Evolutionary conservation across 1,284 basidiomycete species (phyloP).

Genomic region (Sanghuangporus weigelae): DNA sequence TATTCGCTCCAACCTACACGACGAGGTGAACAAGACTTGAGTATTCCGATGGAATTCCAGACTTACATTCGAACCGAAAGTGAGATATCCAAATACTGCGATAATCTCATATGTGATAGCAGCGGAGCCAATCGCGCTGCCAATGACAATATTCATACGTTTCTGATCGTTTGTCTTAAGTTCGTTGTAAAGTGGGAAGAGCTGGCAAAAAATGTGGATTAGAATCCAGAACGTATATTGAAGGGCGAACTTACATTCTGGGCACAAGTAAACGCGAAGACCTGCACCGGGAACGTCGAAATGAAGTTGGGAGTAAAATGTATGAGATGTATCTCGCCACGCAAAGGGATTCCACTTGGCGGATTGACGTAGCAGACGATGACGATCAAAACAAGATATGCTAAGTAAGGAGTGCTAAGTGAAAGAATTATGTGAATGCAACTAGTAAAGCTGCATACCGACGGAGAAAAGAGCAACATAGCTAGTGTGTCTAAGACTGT

Average conservation of each 20-base stretch:
- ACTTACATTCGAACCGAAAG: conserved; percentile 81
- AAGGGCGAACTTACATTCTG: conserved; percentile 65
- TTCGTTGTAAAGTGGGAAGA: conserved; percentile 95
- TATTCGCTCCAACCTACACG: conserved; percentile 79
- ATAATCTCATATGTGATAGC: conserved; percentile 79
- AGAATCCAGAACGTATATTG: not conserved
- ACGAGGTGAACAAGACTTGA: conserved; percentile 1
- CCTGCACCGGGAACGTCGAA: conserved; percentile 89
- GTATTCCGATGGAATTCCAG: not conserved
- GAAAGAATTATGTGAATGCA: not conserved
- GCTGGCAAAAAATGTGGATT: conserved; percentile 33
- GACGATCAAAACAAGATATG: conserved; percentile 72
- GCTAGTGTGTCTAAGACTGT: conserved; percentile 80
- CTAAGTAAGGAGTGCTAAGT: conserved; percentile 37
- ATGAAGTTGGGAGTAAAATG: conserved; percentile 77
- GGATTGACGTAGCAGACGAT: conserved; percentile 71
- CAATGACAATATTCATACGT: conserved; percentile 86
- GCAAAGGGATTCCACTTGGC: conserved; percentile 48
- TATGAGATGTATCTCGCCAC: conserved; percentile 64
- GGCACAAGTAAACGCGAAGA: conserved; percentile 90
- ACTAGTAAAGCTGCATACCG: conserved; percentile 40
- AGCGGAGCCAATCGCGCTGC: conserved; percentile 79
- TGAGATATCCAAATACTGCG: conserved; percentile 87
- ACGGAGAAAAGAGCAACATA: conserved; percentile 86
- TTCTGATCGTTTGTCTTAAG: conserved; percentile 75